Base-by-base conservation (phyloP, 805 yeast genomes). In the Ogataea henricii region DNA sequence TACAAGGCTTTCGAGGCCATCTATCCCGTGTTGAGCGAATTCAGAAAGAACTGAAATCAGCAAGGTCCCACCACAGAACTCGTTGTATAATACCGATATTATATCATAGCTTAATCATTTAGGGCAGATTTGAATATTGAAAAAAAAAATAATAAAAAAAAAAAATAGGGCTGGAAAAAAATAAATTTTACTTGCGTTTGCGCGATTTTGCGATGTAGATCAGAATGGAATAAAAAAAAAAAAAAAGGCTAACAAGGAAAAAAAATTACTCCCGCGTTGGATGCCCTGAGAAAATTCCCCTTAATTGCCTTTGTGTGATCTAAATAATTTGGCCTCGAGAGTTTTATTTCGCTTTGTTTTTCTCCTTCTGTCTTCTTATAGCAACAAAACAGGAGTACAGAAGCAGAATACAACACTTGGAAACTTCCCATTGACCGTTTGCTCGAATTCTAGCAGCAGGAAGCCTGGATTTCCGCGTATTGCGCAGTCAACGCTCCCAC, bases 1-100 rank as follows among this genome's bases (percentile, higher is more conserved):
- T 94, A 94, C 66, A 96, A 91, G 60, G 99, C 99, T 4, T 94
- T 94, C 68, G 99, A 92, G 68, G 96, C 97, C 51, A 94, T 94
- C 43, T 94, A 92, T 70, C 99, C 99, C 43, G 99, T 94, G 70
- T 78, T 94, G 77, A 91, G 95, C 74, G 98, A 94, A 77, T 94
- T 92, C 76, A 84, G 98, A 68, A 94, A 94, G 52, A 63, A 59
- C 46, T 64, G 45, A 42, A 43, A 34, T 29, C 46, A 20, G 40
- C 37, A 22, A 35, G 22, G 32, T 47, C 46, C 12, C 17, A 23
- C 16, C 34, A 13, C 34, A 30, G 7, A n/a, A 30, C n/a, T n/a
- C 3, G 16, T 41, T 32, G 41, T 39, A 38, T 25, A 25, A 17
- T 14, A 40, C 12, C 38, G 45, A 40, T 20, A 12, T 7, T 7